phyloP scores from a whole-genome alignment of 345 rosid genomes.

The Eucalyptus urophylla region DNA sequence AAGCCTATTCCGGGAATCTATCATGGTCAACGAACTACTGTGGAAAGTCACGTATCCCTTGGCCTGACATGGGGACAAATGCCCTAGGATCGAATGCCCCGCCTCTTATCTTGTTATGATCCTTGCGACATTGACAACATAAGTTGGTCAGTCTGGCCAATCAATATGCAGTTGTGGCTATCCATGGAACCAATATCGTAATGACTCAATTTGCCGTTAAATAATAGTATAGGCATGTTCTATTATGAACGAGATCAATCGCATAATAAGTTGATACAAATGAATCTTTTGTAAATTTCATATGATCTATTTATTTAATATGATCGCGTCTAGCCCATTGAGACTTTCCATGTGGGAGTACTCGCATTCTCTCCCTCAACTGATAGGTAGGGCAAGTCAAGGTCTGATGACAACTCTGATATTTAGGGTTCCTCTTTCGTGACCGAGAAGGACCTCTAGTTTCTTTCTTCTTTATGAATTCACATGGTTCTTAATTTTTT shows the following conservation, averaged over 20 bases:
- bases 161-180: not conserved
- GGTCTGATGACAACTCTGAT: not conserved
- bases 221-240: fast-evolving
- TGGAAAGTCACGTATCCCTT: not conserved
- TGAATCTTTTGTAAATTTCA: not conserved
- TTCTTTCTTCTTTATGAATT: not conserved
- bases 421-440: not conserved
- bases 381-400: not conserved
- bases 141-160: not conserved
- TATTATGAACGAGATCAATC: not conserved
- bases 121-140: not conserved
- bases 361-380: not conserved
- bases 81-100: not conserved
- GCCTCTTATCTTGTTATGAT: not conserved
- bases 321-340: not conserved
- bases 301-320: not conserved
- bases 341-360: not conserved
- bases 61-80: not conserved
- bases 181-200: not conserved
- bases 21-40: not conserved
- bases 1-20: not conserved
- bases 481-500: fast-evolving
- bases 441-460: not conserved
- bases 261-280: fast-evolving
- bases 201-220: fast-evolving